Evolutionary conservation across 345 rosid genomes (phyloP), one percentile per base, ranked within the genome.

Genomic region (Noccaea bulbosa): DNA sequence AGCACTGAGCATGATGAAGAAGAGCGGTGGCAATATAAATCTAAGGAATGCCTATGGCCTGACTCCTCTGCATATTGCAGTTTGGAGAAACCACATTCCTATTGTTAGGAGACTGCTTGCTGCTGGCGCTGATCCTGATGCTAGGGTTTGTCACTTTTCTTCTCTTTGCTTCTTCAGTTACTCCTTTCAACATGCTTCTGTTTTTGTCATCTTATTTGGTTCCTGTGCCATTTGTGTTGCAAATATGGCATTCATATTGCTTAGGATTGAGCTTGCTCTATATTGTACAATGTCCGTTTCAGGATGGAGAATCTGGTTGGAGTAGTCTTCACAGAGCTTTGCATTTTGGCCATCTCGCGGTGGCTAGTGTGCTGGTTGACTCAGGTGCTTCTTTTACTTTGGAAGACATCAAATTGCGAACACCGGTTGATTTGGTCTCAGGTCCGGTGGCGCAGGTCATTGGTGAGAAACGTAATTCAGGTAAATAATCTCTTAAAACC

Each of bases 241-340:
- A 43, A 43, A 0, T 22, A 5, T 43, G 11, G 46, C 9, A 37
- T 46, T 46, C 39, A 27, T 60, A 51, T 11, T 70, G 33, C 41
- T 52, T 35, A 32, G 4, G 0, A 50, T 65, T 50, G 70, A 38
- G 46, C 37, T 64, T 68, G 17, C 33, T 16, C 20, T 68, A 24
- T 60, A 14, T 61, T n/a, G 11, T 52, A 7, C 20, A 10, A 54
- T 52, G 39, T 12, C 2, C 5, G 39, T 77, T 76, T 80, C 83
- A 91, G 99, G 99, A 94, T 82, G 99, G 99, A 77, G 99, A 94
- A 81, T 94, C 99, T 37, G 99, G 97, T 56, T 94, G 99, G 95
- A 91, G 92, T 80, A 85, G 96, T 77, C 96, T 94, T 70, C 99
- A 91, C 67, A 78, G 97, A 83, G 97, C 99, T 70, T 84, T 91